Evolutionary conservation across 805 yeast species (phyloP).

Genomic region (Yarrowia keelungensis): DNA sequence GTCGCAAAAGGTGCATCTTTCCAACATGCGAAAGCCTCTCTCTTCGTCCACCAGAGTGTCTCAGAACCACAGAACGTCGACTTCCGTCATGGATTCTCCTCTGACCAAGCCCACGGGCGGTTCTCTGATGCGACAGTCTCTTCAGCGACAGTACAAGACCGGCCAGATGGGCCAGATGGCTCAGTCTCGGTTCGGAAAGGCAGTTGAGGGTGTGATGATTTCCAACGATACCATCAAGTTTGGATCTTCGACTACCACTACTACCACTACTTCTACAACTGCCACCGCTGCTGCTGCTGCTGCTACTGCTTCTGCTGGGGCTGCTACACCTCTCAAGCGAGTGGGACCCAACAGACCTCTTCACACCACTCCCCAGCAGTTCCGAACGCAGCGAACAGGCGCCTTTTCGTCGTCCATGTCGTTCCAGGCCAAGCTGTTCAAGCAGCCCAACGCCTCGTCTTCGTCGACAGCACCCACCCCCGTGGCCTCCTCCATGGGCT

Average conservation of each 20-base stretch:
- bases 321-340: conserved; percentile 19
- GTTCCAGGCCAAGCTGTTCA: conserved; percentile 38
- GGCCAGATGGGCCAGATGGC: conserved; percentile 32
- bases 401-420: conserved; percentile 30
- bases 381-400: conserved; percentile 21
- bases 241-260: conserved; percentile 41
- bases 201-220: conserved; percentile 36
- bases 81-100: conserved; percentile 36
- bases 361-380: conserved; percentile 39
- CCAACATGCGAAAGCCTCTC: conserved; percentile 36
- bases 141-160: conserved; percentile 29
- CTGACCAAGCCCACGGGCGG: conserved; percentile 21
- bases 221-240: conserved; percentile 48
- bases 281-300: conserved; percentile 5
- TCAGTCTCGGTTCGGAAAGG: conserved; percentile 24
- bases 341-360: conserved; percentile 34
- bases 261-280: neutral
- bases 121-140: conserved; percentile 22
- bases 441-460: conserved; percentile 1
- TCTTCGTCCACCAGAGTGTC: conserved; percentile 8
- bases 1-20: conserved; percentile 30
- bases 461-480: conserved; percentile 20
- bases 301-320: neutral
- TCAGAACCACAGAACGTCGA: conserved; percentile 8
- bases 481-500: conserved; percentile 13